phyloP scores from a whole-genome alignment of 1,139 yeast genomes.

The Magnusiomyces fungicola region DNA sequence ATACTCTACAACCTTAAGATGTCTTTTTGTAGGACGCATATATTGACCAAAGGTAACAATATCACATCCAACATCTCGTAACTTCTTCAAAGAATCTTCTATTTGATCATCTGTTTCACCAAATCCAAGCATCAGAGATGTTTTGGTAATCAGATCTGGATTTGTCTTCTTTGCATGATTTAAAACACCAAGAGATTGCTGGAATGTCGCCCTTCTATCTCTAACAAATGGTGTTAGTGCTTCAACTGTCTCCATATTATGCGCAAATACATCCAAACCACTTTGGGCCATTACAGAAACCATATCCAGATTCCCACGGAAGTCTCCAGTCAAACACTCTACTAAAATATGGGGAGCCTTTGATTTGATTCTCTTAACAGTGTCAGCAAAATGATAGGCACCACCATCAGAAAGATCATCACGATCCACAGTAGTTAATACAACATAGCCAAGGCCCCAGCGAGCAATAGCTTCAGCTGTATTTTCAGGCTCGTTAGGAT shows the following conservation, averaged over 20 bases:
- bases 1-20: constrained; percentile 96
- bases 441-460: constrained; percentile 99
- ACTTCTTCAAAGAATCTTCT: constrained; percentile 61
- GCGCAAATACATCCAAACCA: constrained; percentile 95
- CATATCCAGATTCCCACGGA: constrained; percentile 80
- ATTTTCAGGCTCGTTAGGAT: constrained; percentile 94
- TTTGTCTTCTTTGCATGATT: constrained; percentile 70
- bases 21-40: constrained; percentile 98
- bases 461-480: constrained; percentile 96
- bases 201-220: constrained; percentile 93
- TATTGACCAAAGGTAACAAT: constrained; percentile 98
- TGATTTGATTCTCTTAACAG: constrained; percentile 73
- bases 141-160: constrained; percentile 77
- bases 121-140: constrained; percentile 92
- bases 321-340: constrained; percentile 93
- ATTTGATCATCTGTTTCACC: constrained; percentile 95
- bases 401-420: constrained; percentile 96
- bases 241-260: constrained; percentile 94
- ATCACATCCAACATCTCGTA: constrained; percentile 61
- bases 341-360: constrained; percentile 90
- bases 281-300: constrained; percentile 73
- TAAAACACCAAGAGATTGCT: constrained; percentile 76
- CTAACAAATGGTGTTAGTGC: constrained; percentile 90
- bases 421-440: constrained; percentile 93
- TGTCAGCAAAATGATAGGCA: constrained; percentile 79